Base-by-base conservation (phyloP, 2,329 filamentous ascomycete genomes). In the Colletotrichum echinochloae region DNA sequence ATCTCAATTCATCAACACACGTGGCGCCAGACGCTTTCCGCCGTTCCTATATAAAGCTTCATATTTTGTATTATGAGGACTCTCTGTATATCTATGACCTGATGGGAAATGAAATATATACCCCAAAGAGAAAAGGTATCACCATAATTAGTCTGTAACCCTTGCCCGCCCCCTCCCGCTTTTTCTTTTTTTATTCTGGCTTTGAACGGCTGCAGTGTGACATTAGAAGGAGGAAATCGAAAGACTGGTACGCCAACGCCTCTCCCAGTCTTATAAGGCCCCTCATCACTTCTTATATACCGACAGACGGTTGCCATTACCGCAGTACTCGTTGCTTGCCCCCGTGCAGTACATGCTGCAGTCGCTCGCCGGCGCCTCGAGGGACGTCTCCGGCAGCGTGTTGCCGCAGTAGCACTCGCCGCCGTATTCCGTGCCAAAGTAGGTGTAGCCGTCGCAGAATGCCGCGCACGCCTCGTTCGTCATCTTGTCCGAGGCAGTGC, bases 321-420 rank as follows among this genome's bases (percentile, higher is more conserved):
- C 83, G 65, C 83, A 85, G 65, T 77, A 81, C 75, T 84, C 76
- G 1, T 62, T 55, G 16, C 66, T 73, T 60, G 79, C 79, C 1
- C 83, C 83, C 2, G 76, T 77, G 74, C 83, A 85, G 23, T 78
- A 72, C 81, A 85, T 83, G 6, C 66, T 74, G 74, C 83, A 85
- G 30, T 85, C 81, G 2, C 65, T 69, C 30, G 66, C 74, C 2
- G 77, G 69, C 5, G 76, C 79, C 61, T 74, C 74, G 1, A 75
- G 68, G n/a, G 79, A 79, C 6, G 72, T 75, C n/a, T 68, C 55
- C 5, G 67, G 75, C 28, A 82, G 71, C 8, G 66, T 63, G 57
- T 79, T 71, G n/a, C 80, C 79, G 66, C 80, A 81, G 73, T 80
- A 82, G 70, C 80, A 81, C 72, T 81, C 78, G 12, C 75, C 73